Percentiles rank a stretch among this genome's conserved stretches.
These are phyloP conservation scores for Candida smagusa DNA, from an alignment of 1,139 yeast genomes.

Conservation along the genomic window DNA sequence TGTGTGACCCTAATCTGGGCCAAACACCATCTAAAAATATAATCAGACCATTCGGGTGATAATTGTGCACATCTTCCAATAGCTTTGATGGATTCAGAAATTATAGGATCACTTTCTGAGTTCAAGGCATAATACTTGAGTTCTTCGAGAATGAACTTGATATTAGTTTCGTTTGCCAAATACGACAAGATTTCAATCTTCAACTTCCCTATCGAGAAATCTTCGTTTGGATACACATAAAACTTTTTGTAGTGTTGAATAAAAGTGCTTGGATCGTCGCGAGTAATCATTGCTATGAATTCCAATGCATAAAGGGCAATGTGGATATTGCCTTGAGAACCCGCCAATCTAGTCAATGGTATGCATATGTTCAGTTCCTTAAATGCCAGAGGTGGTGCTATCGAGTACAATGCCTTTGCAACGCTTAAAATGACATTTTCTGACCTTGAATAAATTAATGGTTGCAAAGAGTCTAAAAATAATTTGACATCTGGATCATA, in stretches of 20 bases:
- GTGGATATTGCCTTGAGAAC: neutral
- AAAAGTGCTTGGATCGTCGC: conserved; percentile 43
- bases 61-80: conserved; percentile 50
- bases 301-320: conserved; percentile 40
- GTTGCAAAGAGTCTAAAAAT: conserved; percentile 45
- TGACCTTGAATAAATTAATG: conserved; percentile 48
- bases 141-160: conserved; percentile 57
- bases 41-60: conserved; percentile 33
- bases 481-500: conserved; percentile 56
- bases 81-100: conserved; percentile 57
- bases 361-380: conserved; percentile 47
- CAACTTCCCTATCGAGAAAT: conserved; percentile 38
- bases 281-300: conserved; percentile 34
- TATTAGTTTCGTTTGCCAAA: conserved; percentile 52
- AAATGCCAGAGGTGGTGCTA: conserved; percentile 53
- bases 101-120: conserved; percentile 27
- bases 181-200: conserved; percentile 67
- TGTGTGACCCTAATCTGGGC: conserved; percentile 25
- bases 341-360: conserved; percentile 39
- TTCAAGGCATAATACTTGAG: conserved; percentile 61
- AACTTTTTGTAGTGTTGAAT: conserved; percentile 49
- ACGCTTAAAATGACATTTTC: conserved; percentile 65
- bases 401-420: conserved; percentile 49
- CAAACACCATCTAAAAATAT: conserved; percentile 43
- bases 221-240: conserved; percentile 59